Conservation (phyloP, 495 filamentous ascomycete genomes). For the Clohesyomyces aquaticus region DNA sequence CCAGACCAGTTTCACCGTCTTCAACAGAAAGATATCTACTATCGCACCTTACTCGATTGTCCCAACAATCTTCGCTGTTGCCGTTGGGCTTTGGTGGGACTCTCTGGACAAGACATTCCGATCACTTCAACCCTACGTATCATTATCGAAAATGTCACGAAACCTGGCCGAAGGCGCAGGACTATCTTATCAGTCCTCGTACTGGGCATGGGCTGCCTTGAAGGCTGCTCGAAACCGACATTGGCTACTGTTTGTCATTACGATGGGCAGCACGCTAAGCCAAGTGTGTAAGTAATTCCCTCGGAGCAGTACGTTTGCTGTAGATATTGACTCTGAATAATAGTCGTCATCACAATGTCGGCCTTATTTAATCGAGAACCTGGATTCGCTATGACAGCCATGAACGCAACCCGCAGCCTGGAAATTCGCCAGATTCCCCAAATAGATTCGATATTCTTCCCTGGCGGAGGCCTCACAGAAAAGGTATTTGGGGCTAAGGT, state of each 20-base stretch:
- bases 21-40: not conserved
- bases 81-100: constrained; percentile 17
- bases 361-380: constrained; percentile 12
- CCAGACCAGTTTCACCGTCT: not conserved
- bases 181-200: not conserved
- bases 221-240: constrained; percentile 11
- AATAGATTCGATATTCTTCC: not conserved
- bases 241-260: constrained; percentile 12
- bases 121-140: constrained; percentile 9
- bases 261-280: constrained; percentile 8
- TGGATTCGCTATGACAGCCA: not conserved
- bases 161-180: not conserved
- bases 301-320: not conserved
- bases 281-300: constrained; percentile 1
- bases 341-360: constrained; percentile 12
- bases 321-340: not conserved
- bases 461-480: not conserved
- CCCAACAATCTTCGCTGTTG: constrained; percentile 8
- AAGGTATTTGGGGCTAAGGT: not conserved
- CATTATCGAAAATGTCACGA: not conserved
- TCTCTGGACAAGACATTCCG: constrained; percentile 6
- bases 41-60: constrained; percentile 12
- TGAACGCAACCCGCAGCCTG: not conserved
- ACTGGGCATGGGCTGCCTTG: constrained; percentile 7
- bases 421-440: not conserved